Evolutionary conservation across 768 basidiomycete species (phyloP), one percentile per base, ranked within the genome.

Genomic region (Cytidiella melzeri): DNA sequence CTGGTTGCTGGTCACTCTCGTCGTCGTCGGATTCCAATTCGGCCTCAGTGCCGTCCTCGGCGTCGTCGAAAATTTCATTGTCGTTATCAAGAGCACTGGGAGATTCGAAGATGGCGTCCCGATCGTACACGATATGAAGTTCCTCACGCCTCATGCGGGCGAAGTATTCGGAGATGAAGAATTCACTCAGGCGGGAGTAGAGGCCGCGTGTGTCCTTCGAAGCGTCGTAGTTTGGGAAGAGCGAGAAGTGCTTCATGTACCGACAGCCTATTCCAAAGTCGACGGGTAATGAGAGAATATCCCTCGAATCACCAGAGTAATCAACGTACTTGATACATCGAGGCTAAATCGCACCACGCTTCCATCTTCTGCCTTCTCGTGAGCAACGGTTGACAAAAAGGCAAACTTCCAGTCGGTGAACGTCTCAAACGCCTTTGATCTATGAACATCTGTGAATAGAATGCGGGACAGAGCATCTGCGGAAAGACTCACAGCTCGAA

Each of bases 391-490:
- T 24, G 57, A 52, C 11, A 64, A 37, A n/a, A 62, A 34, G 3
- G 61, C 57, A 38, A 65, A 51, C 40, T 53, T 52, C 64, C 62
- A 64, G 37, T 56, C 42, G 25, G 25, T 19, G 51, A 41, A 60
- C 2, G 7, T 13, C 18, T 45, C 13, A 21, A 40, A 20, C 1
- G 51, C 42, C 6, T 19, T n/a, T n/a, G n/a, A n/a, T n/a, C n/a
- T n/a, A n/a, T n/a, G n/a, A n/a, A n/a, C n/a, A n/a, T n/a, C n/a
- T n/a, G n/a, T n/a, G n/a, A n/a, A n/a, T n/a, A n/a, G n/a, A n/a
- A n/a, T n/a, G n/a, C n/a, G n/a, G n/a, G n/a, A n/a, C n/a, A n/a
- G n/a, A n/a, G n/a, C n/a, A n/a, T n/a, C n/a, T n/a, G n/a, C n/a
- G n/a, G n/a, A n/a, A n/a, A n/a, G n/a, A n/a, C n/a, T n/a, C n/a